These are phyloP conservation scores for Lecanosticta acicola DNA, from an alignment of 2,329 filamentous ascomycete genomes.

Conservation along the genomic window DNA sequence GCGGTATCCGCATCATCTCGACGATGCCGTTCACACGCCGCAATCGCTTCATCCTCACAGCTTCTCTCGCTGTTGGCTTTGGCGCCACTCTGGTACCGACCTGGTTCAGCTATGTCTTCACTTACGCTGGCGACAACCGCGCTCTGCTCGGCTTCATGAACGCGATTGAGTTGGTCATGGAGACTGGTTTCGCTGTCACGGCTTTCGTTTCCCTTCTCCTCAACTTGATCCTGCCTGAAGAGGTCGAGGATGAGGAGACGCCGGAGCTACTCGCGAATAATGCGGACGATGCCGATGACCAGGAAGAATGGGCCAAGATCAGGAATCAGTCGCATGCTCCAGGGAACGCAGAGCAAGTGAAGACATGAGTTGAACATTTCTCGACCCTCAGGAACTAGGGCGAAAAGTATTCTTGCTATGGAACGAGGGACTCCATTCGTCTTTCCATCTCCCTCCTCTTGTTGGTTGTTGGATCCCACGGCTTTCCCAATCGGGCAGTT, in stretches of 20 bases:
- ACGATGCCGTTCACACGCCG: slow-evolving; percentile 69
- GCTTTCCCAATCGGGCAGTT: not conserved
- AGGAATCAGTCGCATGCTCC: not conserved
- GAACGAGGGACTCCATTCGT: too few relatives aligned
- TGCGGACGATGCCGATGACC: slow-evolving; percentile 35
- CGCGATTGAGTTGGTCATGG: slow-evolving; percentile 48
- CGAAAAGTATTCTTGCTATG: too few relatives aligned
- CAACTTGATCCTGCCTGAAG: slow-evolving; percentile 67
- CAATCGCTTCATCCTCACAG: slow-evolving; percentile 76
- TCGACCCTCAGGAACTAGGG: too few relatives aligned
- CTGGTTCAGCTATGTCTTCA: slow-evolving; percentile 56
- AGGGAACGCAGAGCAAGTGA: not conserved
- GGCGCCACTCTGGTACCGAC: slow-evolving; percentile 44
- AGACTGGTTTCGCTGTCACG: slow-evolving; percentile 65
- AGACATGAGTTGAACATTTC: too few relatives aligned
- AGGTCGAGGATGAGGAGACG: slow-evolving; percentile 60
- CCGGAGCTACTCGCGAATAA: slow-evolving; percentile 41
- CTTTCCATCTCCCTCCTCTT: too few relatives aligned
- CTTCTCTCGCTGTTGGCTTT: slow-evolving; percentile 66
- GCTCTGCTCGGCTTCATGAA: slow-evolving; percentile 68
- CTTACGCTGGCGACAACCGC: slow-evolving; percentile 62
- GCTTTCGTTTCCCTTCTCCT: slow-evolving; percentile 67
- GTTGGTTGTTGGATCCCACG: too few relatives aligned
- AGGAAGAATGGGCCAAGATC: slow-evolving; percentile 39
- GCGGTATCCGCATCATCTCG: slow-evolving; percentile 69